These are phyloP conservation scores for Elaeagnus macrophylla DNA, from an alignment of 306 rosid species.

Conservation along the genomic window DNA sequence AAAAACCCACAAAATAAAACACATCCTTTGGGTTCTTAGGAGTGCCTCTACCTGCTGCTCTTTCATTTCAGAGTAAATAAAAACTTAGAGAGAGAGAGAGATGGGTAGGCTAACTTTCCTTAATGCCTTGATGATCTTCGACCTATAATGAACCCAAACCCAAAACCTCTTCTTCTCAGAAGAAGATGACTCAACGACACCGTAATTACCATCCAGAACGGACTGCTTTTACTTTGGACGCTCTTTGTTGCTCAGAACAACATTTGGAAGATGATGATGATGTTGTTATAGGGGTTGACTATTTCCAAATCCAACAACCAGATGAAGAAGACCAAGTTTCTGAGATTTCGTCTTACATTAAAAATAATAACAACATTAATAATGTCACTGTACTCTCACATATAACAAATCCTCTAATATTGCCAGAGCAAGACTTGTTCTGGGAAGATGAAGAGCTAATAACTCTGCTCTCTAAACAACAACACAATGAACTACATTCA, in stretches of 20 bases:
- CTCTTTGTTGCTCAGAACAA: conserved; percentile 66
- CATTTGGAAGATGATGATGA: conserved; percentile 38
- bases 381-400: background rate
- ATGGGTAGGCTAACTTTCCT: conserved; percentile 18
- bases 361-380: background rate
- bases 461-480: conserved; percentile 46
- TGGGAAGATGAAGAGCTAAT: conserved; percentile 70
- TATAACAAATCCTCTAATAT: conserved; percentile 16
- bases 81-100: conserved; percentile 4
- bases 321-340: conserved; percentile 16
- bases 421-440: conserved; percentile 50
- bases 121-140: conserved; percentile 2
- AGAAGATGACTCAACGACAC: conserved; percentile 33
- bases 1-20: too few relatives aligned
- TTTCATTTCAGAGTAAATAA: conserved; percentile 8
- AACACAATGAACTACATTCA: conserved; percentile 23
- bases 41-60: background rate
- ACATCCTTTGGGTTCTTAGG: background rate
- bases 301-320: conserved; percentile 21
- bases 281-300: background rate
- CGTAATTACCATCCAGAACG: conserved; percentile 10
- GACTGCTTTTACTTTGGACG: conserved; percentile 35
- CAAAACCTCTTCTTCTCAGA: conserved; percentile 28
- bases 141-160: conserved; percentile 31
- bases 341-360: conserved; percentile 12